Conservation (phyloP, 2,329 filamentous ascomycete species). For the Sporothrix humicola region DNA sequence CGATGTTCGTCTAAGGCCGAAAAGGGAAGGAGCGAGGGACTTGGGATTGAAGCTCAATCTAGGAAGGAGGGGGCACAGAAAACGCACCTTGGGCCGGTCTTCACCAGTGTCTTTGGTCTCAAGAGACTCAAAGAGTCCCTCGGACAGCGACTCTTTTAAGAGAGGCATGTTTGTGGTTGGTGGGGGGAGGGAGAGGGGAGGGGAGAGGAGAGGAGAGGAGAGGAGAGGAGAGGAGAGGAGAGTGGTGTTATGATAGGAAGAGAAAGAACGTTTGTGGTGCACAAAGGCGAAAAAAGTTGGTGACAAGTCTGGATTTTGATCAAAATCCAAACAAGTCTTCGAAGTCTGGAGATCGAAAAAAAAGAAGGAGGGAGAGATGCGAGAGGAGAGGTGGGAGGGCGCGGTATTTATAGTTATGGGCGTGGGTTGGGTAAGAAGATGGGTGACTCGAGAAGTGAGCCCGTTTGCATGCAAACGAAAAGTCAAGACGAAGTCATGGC, state of each 20-base stretch:
- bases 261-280: too few relatives aligned
- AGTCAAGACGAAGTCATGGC: background rate
- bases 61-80: background rate
- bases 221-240: too few relatives aligned
- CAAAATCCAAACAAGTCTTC: too few relatives aligned
- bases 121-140: too few relatives aligned
- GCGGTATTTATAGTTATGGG: background rate
- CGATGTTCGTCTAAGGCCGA: background rate
- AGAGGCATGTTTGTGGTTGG: background rate
- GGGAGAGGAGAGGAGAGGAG: too few relatives aligned
- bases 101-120: too few relatives aligned
- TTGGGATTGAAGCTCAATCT: background rate
- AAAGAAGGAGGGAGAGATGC: background rate
- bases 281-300: too few relatives aligned
- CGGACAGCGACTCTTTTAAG: background rate
- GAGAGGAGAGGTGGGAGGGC: background rate
- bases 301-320: too few relatives aligned
- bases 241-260: too few relatives aligned
- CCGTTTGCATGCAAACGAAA: constrained; percentile 18
- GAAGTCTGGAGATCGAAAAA: too few relatives aligned
- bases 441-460: background rate
- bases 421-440: background rate
- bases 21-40: constrained; percentile 10
- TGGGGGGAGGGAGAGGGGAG: background rate
- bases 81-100: background rate